Base-by-base conservation (phyloP, 257 asterid genomes). In the Fraxinus quadrangulata region DNA sequence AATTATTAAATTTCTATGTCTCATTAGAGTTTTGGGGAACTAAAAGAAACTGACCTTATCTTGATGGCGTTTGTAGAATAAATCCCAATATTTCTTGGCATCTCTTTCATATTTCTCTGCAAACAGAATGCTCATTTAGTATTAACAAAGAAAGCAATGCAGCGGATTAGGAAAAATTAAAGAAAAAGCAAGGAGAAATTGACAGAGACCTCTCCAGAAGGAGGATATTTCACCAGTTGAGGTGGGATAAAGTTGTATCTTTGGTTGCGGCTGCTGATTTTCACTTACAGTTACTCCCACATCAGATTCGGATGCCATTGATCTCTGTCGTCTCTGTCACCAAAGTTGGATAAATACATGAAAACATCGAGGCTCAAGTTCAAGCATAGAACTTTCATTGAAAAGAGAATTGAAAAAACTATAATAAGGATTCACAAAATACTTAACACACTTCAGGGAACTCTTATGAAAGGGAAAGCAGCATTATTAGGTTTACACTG, bases 81-180 rank as follows among this genome's bases (percentile, higher is more conserved):
- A 85, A 79, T 96, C 98, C 98, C 98, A 96, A 78, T 96, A 88
- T 81, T 96, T 96, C 86, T 87, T 93, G 70, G 99, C 99, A 77
- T 93, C 97, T 78, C 82, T 91, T 76, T 96, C 99, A 76, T 93
- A 96, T 87, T 96, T 95, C 45, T 87, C 99, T 95, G 90, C 83
- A 65, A 81, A 75, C 54, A 82, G 28, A 56, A 47, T 13, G 63
- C 69, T 21, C 49, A 73, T 71, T 67, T 10, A 73, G 73, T 69
- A 68, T 4, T 63, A 42, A 21, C 5, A 7, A 21, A 51, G 17
- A 61, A 21, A 17, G 51, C 2, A 19, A 13, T 19, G 19, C 70
- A 39, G 45, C 24, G 24, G n/a, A 61, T 37, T 31, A 61, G 80
- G 14, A 49, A 28, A 75, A 31, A 23, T 24, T 66, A 12, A 81